Conservation (phyloP, 208 protist genomes). For the Porcisia hertigi region DNA sequence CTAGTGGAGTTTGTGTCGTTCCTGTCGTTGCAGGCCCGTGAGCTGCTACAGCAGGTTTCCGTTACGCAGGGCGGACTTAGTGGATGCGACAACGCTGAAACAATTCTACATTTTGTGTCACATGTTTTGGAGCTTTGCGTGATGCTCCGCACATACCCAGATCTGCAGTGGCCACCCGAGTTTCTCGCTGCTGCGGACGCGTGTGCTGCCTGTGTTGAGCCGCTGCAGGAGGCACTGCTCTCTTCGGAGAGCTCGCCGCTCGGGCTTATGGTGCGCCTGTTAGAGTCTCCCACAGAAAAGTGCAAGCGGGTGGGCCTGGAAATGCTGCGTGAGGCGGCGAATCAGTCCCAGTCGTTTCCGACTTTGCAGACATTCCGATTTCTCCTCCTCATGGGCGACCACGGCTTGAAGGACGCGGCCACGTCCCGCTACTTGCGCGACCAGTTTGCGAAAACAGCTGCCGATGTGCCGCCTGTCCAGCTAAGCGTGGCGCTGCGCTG, state of each 20-base stretch:
- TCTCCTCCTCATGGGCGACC: constrained; percentile 68
- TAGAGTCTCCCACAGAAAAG: constrained; percentile 40
- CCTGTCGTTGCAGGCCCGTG: constrained; percentile 38
- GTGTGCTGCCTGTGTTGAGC: constrained; percentile 15
- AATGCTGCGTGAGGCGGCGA: constrained; percentile 59
- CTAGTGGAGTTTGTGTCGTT: constrained; percentile 45
- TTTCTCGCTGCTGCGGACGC: constrained; percentile 19
- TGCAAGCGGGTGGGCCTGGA: constrained; percentile 41
- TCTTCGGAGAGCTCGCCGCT: constrained; percentile 36
- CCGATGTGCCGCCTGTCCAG: constrained; percentile 77
- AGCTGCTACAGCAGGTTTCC: constrained; percentile 38
- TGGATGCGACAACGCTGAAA: constrained; percentile 31
- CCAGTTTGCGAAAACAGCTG: constrained; percentile 70
- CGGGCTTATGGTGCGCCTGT: constrained; percentile 32
- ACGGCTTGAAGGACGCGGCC: constrained; percentile 37
- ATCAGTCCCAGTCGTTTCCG: constrained; percentile 57
- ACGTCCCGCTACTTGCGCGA: constrained; percentile 63
- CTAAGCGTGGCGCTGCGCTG: constrained; percentile 73
- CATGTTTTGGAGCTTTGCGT: constrained; percentile 23
- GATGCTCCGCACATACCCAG: constrained; percentile 11
- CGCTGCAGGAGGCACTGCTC: constrained; percentile 29
- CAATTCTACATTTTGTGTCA: constrained; percentile 42
- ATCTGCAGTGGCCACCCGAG: constrained; percentile 24
- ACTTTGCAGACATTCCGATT: constrained; percentile 80
- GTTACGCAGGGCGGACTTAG: constrained; percentile 47